phyloP scores from a whole-genome alignment of 768 basidiomycete genomes.

The Tulasnella sp. region DNA sequence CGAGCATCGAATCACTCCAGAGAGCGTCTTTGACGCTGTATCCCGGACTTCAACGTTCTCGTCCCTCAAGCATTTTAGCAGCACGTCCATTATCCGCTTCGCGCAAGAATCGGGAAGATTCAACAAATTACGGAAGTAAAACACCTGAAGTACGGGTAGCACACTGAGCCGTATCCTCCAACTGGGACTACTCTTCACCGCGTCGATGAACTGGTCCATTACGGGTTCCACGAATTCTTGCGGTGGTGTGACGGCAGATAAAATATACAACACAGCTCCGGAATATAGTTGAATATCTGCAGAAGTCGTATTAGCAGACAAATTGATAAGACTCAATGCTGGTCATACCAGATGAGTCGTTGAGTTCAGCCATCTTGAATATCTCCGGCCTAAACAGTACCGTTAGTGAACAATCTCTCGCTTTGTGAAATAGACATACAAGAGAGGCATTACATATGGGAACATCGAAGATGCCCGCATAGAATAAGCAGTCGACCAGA shows the following conservation, averaged over 20 bases:
- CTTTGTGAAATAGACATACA: constrained; percentile 39
- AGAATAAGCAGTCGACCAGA: constrained; percentile 65
- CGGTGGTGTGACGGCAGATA: constrained; percentile 71
- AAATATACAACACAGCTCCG: constrained; percentile 63
- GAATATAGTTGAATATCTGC: constrained; percentile 72
- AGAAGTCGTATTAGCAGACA: constrained; percentile 20
- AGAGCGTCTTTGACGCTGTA: constrained; percentile 76
- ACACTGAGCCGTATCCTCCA: constrained; percentile 85
- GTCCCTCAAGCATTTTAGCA: constrained; percentile 72
- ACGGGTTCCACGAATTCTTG: constrained; percentile 49
- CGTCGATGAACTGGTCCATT: constrained; percentile 46
- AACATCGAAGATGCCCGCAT: constrained; percentile 62
- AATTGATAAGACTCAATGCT: neutral
- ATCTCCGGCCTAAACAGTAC: constrained; percentile 55
- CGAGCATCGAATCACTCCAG: constrained; percentile 81
- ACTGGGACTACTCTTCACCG: constrained; percentile 68
- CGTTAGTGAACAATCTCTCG: constrained; percentile 3
- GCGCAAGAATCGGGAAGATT: constrained; percentile 56
- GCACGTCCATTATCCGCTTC: constrained; percentile 62
- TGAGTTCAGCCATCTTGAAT: constrained; percentile 80
- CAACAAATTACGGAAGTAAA: constrained; percentile 82
- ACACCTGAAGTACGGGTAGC: constrained; percentile 74
- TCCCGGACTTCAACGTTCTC: constrained; percentile 89
- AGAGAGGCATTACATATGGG: constrained; percentile 60
- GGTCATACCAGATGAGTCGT: constrained; percentile 34